Conservation (phyloP, 163 green algal genomes). For the Volvox carteri region DNA sequence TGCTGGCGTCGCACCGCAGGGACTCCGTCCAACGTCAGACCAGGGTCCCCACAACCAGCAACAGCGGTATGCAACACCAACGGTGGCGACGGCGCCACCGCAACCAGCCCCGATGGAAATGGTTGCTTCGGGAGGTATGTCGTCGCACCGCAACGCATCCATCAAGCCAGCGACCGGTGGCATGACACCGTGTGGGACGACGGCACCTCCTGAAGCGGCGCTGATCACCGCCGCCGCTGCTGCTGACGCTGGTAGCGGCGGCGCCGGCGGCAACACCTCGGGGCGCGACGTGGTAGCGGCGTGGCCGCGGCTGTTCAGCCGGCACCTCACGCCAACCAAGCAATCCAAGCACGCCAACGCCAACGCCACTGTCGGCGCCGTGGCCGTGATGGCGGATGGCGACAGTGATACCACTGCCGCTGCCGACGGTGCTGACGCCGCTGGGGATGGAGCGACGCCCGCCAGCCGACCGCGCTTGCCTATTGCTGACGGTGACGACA, state of each 20-base stretch:
- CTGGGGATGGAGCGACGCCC: no score
- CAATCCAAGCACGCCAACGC: no score
- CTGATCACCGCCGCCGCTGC: background rate
- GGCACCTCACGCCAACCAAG: slow-evolving; percentile 25
- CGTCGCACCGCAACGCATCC: background rate
- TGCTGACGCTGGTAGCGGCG: background rate
- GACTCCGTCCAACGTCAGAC: no score
- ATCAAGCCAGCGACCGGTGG: background rate
- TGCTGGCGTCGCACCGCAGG: background rate
- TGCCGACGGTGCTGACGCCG: no score
- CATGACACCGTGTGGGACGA: background rate
- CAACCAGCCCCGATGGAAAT: background rate
- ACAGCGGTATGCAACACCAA: background rate
- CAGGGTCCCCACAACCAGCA: background rate
- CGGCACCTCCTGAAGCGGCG: background rate
- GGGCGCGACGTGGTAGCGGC: background rate
- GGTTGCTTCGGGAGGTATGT: background rate
- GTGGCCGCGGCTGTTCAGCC: slow-evolving; percentile 37
- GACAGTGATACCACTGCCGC: background rate
- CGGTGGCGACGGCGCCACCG: no score
- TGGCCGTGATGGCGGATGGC: background rate
- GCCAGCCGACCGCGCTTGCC: background rate
- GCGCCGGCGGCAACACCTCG: background rate
- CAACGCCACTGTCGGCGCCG: background rate
- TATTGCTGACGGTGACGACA: background rate